Evolutionary conservation across 768 basidiomycete genomes (phyloP), one percentile per base, ranked within the genome.

Genomic region (Leccinum subtestaceum): DNA sequence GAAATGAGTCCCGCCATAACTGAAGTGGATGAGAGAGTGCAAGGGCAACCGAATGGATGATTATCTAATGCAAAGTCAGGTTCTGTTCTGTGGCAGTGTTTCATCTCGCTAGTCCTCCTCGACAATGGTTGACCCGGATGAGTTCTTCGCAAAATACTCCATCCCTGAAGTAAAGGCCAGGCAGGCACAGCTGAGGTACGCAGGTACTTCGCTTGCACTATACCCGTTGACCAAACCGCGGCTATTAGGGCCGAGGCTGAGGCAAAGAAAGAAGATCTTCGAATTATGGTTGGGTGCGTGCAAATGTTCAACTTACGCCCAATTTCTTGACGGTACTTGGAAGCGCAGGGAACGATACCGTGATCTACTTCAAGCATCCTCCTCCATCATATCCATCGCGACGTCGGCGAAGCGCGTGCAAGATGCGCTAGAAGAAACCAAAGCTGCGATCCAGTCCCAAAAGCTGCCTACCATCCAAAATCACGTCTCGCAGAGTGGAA

Each of bases 281-380:
- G 92, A 66, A 78, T 90, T 48, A 94, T 93, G 92, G 92, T 94
- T 75, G 92, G 92, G 92, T 94, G 77, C 83, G 92, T 87, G 63
- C 47, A 59, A 34, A 51, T 57, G 17, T 58, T 17, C 27, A 32
- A 32, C 34, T 27, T 9, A 11, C 12, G 51, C 38, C 47, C 49
- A 34, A 11, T 54, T 52, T 56, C 74, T 61, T 73, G 74, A 77
- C 65, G 70, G 67, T 75, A 75, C 66, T 70, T 70, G 76, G 83
- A 83, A 84, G 83, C 68, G 72, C 73, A 94, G 92, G 75, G 92
- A 93, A 85, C 86, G 91, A 64, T 94, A 94, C 74, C 86, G 92
- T 48, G 92, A 94, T 72, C 78, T 94, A 31, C 76, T 94, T 34
- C 89, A 93, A 74, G 91, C 92, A 1, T 93, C 92, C 0, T 84